Percentiles rank a stretch among this genome's conserved stretches.
These are phyloP conservation scores for Taphrina pruni DNA, from an alignment of 1,139 yeast species.

Conservation along the genomic window DNA sequence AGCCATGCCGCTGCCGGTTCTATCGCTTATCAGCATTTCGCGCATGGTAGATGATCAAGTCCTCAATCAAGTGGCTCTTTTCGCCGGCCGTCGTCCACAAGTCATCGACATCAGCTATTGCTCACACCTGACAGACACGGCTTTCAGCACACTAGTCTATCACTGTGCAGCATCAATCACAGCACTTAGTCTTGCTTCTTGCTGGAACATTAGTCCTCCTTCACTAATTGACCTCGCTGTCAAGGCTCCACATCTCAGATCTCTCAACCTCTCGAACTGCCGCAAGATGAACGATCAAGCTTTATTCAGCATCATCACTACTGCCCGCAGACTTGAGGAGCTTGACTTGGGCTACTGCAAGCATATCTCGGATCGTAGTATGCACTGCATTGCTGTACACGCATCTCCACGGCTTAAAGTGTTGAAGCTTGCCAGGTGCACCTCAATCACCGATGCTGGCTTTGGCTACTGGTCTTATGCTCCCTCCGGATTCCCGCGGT, in stretches of 20 bases:
- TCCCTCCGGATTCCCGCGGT: conserved; percentile 58
- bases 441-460: conserved; percentile 76
- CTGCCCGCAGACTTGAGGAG: conserved; percentile 49
- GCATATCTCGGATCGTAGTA: conserved; percentile 69
- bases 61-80: conserved; percentile 64
- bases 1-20: conserved; percentile 51
- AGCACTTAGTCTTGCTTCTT: conserved; percentile 66
- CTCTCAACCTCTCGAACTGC: conserved; percentile 72
- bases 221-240: conserved; percentile 78
- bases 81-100: conserved; percentile 72
- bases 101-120: conserved; percentile 70
- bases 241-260: conserved; percentile 62
- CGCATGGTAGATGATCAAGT: conserved; percentile 65
- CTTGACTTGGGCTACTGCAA: conserved; percentile 73
- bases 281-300: conserved; percentile 75
- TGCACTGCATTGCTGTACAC: conserved; percentile 67
- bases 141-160: conserved; percentile 71
- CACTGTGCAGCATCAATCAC: conserved; percentile 72
- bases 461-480: conserved; percentile 66
- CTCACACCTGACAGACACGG: conserved; percentile 76
- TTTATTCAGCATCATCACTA: conserved; percentile 65
- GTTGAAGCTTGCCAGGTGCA: conserved; percentile 73
- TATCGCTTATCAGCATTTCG: conserved; percentile 68
- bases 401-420: conserved; percentile 63
- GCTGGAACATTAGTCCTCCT: conserved; percentile 80